Evolutionary conservation across 2,329 filamentous ascomycete species (phyloP), one percentile per base, ranked within the genome.

Genomic region (Diaporthe capsici): DNA sequence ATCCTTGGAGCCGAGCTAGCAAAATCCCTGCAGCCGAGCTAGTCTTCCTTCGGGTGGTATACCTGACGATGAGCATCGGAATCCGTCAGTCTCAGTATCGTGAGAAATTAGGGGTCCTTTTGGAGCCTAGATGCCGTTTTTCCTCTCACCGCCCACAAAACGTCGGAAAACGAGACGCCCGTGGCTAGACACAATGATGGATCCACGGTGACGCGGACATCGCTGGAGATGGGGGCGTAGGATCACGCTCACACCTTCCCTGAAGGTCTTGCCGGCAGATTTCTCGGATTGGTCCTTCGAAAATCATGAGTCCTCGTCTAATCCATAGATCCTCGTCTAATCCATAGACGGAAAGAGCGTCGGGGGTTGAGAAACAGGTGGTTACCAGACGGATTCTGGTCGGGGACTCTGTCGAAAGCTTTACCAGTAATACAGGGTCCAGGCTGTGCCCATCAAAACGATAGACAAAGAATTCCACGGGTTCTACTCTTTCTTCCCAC

Each of bases 361-460:
- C 12, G 47, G 17, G 3, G 8, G 47, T 1, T 49, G 20, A 6
- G 47, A 49, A 7, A 49, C 20, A 20, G 47, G 47, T 31, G 31
- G 5, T 15, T 28, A 55, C 4, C 12, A 55, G 51, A 55, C 10
- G 9, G 25, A 55, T 31, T 55, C 25, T 25, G 51, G 51, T 55
- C 28, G 51, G 51, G 7, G 2, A 28, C 4, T 53, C n/a, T 53
- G 51, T 53, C n/a, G 51, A 28, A 25, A 28, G 51, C n/a, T 55
- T 55, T 28, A 55, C 51, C 51, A 55, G 51, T 15, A 28, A 55
- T 49, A 55, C 51, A 55, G 51, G 51, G 51, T 55, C 51, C 25
- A 55, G n/a, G 51, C 51, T 55, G 31, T 31, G 31, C 31, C 31
- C 31, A 6, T 31, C 31, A 31, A 31, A 31, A 31, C 31, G 31